Conservation (phyloP, 805 yeast species). For the Spathaspora arborariae region DNA sequence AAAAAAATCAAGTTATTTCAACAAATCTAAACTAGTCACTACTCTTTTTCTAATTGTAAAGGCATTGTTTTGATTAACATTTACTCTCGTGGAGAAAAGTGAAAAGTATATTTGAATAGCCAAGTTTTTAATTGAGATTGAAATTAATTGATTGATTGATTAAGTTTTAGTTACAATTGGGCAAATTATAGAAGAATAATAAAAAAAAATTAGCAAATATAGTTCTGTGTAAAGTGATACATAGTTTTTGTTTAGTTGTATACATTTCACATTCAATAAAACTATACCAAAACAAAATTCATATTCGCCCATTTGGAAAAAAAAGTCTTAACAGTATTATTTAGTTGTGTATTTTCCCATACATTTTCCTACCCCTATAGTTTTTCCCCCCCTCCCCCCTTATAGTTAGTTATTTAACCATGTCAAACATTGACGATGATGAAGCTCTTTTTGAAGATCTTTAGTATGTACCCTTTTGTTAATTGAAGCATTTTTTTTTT, state of each 20-base stretch:
- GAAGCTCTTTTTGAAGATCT: conserved; percentile 93
- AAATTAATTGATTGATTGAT: background rate
- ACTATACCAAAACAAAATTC: conserved; percentile 2
- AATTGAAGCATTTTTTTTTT: too few relatives aligned
- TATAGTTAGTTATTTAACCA: conserved; percentile 9
- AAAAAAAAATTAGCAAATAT: background rate
- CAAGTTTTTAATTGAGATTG: background rate
- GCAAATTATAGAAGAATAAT: too few relatives aligned
- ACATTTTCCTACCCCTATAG: background rate
- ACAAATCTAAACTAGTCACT: background rate
- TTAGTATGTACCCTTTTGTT: conserved; percentile 32
- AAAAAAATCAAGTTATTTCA: background rate
- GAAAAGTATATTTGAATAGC: background rate
- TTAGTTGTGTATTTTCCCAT: background rate
- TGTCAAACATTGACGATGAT: conserved; percentile 71
- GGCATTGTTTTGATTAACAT: background rate
- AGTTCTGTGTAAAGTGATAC: conserved; percentile 1
- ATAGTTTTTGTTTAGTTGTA: conserved; percentile 15
- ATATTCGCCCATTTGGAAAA: background rate
- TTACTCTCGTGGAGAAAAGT: background rate
- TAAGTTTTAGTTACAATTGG: background rate
- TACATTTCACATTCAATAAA: conserved; percentile 14
- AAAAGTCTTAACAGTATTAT: background rate
- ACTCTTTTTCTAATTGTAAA: background rate
- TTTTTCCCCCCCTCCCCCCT: background rate